Evolutionary conservation across 2,329 filamentous ascomycete species (phyloP), one percentile per base, ranked within the genome.

Genomic region (Diplodia corticola): DNA sequence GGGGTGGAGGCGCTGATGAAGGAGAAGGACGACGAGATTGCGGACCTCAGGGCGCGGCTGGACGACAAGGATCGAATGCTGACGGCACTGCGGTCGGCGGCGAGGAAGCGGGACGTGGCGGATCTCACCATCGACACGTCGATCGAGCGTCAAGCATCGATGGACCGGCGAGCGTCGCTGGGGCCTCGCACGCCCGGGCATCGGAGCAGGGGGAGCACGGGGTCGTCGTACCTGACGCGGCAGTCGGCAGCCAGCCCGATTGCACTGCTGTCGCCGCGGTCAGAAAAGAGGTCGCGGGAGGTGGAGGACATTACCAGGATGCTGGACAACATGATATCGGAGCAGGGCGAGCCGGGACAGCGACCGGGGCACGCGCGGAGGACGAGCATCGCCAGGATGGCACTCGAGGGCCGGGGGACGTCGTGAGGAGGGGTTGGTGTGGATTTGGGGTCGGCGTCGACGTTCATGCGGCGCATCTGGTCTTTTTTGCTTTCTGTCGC

Each of bases 41-140:
- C 90, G 7, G 94, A 96, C 71, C 85, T 99, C n/a, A 88, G 92
- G 10, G 90, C 92, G 26, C 88, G 92, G 68, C 83, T 98, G 0
- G 94, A 98, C 71, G 94, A 98, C 79, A 97, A 97, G 77, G 94
- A 97, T 75, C 87, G 91, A 12, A 99, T 98, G 93, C 84, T 98
- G 63, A 83, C 89, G 4, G 95, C 95, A 1, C 83, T 99, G 63
- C 89, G 93, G 49, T 94, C 87, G 69, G 93, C 93, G 2, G 90
- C 93, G 12, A 88, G 93, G 65, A 95, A 94, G 69, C 88, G 93
- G 60, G 94, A 97, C 69, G 87, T 89, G 3, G 92, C 92, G 5
- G 91, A 94, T 70, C 83, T 83, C 67, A 78, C 78, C 13, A 66
- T 71, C 26, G 74, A 75, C 22, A 68, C 75, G 30, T 46, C 64